Conservation (phyloP, 2,329 filamentous ascomycete species). For the Triangularia verruculosa region DNA sequence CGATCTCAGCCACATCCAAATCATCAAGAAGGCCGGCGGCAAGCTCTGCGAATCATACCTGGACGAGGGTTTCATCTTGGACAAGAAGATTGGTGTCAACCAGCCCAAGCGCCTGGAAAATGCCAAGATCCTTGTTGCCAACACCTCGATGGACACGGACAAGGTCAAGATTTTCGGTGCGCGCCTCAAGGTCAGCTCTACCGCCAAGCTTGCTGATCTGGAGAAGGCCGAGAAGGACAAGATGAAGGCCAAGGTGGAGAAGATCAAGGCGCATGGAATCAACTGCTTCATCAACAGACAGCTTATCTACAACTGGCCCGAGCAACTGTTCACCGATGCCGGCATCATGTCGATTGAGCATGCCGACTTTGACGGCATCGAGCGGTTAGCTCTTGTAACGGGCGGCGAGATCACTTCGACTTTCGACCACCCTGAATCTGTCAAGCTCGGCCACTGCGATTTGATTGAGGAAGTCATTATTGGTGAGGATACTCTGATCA, state of each 20-base stretch:
- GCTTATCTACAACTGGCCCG: conserved; percentile 99
- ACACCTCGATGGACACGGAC: conserved; percentile 99
- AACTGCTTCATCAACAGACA: conserved; percentile 99
- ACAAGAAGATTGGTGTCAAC: conserved; percentile 99
- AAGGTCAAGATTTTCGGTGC: conserved; percentile 99
- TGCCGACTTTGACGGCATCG: conserved; percentile 97
- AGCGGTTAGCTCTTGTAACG: conserved; percentile 89
- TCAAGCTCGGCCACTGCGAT: conserved; percentile 94
- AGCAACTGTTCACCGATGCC: conserved; percentile 96
- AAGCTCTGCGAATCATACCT: conserved; percentile 97
- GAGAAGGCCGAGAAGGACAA: conserved; percentile 98
- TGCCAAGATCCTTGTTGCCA: conserved; percentile 95
- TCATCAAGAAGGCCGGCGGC: conserved; percentile 98
- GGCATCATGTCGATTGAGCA: conserved; percentile 99
- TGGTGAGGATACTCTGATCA: conserved; percentile 94
- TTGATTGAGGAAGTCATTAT: conserved; percentile 98
- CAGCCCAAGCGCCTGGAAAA: conserved; percentile 97
- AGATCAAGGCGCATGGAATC: conserved; percentile 97
- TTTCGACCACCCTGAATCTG: conserved; percentile 95
- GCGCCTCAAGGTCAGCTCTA: conserved; percentile 92
- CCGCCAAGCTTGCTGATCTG: conserved; percentile 94
- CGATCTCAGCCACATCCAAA: conserved; percentile 95
- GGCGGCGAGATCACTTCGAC: conserved; percentile 97
- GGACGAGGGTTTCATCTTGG: conserved; percentile 95
- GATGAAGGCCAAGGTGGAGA: conserved; percentile 99